Percentiles rank a stretch among this genome's conserved stretches.
These are phyloP conservation scores for Tylopilus rubrobrunneus DNA, from an alignment of 768 basidiomycete species.

Conservation along the genomic window DNA sequence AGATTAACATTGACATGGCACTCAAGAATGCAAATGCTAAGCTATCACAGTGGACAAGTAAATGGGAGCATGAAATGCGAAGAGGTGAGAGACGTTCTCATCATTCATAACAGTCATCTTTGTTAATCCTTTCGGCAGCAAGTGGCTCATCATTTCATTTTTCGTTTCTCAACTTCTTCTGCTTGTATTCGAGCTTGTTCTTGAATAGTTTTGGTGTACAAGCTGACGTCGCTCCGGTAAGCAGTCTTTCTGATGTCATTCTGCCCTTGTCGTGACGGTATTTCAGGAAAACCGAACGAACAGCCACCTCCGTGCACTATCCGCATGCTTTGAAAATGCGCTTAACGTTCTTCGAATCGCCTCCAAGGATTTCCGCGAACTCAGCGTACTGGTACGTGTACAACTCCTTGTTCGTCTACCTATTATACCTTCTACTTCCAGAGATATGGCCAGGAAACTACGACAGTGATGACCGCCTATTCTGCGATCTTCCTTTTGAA, in stretches of 20 bases:
- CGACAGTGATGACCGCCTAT: slow-evolving; percentile 84
- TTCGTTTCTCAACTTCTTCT: slow-evolving; percentile 71
- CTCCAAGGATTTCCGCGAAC: slow-evolving; percentile 65
- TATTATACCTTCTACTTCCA: slow-evolving; percentile 26
- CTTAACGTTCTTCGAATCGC: slow-evolving; percentile 67
- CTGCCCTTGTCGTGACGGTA: not conserved
- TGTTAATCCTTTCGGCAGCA: slow-evolving; percentile 38
- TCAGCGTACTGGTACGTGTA: slow-evolving; percentile 65
- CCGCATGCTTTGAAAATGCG: slow-evolving; percentile 72
- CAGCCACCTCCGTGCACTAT: slow-evolving; percentile 65
- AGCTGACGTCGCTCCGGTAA: slow-evolving; percentile 52
- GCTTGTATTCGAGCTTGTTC: slow-evolving; percentile 75
- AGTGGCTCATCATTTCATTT: slow-evolving; percentile 73
- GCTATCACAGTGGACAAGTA: slow-evolving; percentile 66
- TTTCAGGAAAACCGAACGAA: slow-evolving; percentile 52
- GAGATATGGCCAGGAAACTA: slow-evolving; percentile 83
- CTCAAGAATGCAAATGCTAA: slow-evolving; percentile 70
- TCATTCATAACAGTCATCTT: not conserved
- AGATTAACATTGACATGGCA: slow-evolving; percentile 71
- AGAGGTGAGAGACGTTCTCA: slow-evolving; percentile 42
- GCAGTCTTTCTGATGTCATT: slow-evolving; percentile 22
- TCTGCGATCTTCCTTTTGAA: slow-evolving; percentile 76
- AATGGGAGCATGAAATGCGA: slow-evolving; percentile 71
- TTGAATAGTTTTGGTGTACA: slow-evolving; percentile 82
- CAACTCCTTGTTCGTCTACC: slow-evolving; percentile 30